These are phyloP conservation scores for Hibiscus syriacus DNA, from an alignment of 345 rosid genomes.

Conservation along the genomic window DNA sequence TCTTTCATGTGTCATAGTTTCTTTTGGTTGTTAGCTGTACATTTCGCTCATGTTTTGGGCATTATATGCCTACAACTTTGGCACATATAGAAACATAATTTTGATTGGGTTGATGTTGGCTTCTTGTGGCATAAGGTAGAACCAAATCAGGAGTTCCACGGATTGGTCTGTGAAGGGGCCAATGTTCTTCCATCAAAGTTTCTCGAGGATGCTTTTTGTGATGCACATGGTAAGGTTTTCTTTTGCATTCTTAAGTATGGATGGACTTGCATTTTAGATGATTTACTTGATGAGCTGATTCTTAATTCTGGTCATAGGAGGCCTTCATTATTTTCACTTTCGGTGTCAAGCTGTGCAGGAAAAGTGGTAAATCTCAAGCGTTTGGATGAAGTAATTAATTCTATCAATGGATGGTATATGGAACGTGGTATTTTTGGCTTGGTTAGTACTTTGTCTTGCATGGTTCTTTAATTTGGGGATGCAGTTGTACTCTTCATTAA, in stretches of 20 bases:
- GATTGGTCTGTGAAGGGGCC: constrained; percentile 93
- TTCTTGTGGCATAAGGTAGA: constrained; percentile 82
- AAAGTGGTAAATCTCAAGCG: constrained; percentile 82
- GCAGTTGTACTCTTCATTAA: not conserved
- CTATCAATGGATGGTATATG: constrained; percentile 75
- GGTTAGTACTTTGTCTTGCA: constrained; percentile 17
- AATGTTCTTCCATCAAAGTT: constrained; percentile 89
- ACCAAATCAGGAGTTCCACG: constrained; percentile 91
- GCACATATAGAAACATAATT: not conserved
- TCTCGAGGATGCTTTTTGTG: constrained; percentile 65
- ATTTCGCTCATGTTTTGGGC: not conserved
- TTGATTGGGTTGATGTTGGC: constrained; percentile 11
- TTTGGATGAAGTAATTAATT: constrained; percentile 80
- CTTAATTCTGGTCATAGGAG: constrained; percentile 18
- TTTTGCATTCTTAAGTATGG: constrained; percentile 13
- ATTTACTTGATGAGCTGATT: constrained; percentile 8
- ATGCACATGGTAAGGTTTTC: constrained; percentile 60
- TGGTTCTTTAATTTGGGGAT: not conserved
- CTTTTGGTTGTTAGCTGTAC: too few species aligned
- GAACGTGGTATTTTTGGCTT: constrained; percentile 9
- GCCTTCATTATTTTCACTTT: constrained; percentile 36
- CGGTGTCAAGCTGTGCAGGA: constrained; percentile 86
- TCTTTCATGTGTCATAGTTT: not conserved
- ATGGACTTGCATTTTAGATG: constrained; percentile 6
- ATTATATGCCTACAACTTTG: not conserved